Percentiles rank a stretch among this genome's conserved stretches.
Conservation (phyloP, 495 filamentous ascomycete genomes). For the Penicillium diatomitis region DNA sequence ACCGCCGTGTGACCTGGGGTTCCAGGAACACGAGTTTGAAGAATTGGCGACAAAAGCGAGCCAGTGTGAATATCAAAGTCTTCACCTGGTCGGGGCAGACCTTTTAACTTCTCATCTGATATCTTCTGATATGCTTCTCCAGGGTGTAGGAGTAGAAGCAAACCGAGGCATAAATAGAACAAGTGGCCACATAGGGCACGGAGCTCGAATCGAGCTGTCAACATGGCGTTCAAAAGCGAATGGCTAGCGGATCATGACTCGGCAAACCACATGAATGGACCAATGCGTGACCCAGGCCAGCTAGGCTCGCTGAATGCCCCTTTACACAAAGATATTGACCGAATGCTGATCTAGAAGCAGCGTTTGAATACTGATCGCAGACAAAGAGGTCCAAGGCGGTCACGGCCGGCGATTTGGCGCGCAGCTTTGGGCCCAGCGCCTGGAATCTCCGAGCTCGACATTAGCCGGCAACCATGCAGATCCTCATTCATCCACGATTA, state of each 20-base stretch:
- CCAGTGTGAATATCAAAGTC: constrained; percentile 78
- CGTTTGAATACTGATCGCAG: neutral
- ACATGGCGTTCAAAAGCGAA: constrained; percentile 17
- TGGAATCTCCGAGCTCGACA: constrained; percentile 4
- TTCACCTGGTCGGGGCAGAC: constrained; percentile 55
- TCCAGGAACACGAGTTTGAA: constrained; percentile 83
- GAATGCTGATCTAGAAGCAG: too few relatives aligned
- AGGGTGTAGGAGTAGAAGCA: constrained; percentile 20
- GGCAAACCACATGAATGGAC: neutral
- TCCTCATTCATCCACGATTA: constrained; percentile 29
- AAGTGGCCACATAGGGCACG: constrained; percentile 16
- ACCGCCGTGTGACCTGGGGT: constrained; percentile 66
- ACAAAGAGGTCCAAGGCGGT: constrained; percentile 16
- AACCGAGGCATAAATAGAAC: constrained; percentile 20
- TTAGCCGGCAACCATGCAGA: constrained; percentile 16
- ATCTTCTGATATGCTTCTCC: constrained; percentile 58
- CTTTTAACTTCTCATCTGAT: constrained; percentile 59
- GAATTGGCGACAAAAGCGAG: constrained; percentile 73
- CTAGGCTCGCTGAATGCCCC: neutral
- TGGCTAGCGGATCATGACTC: constrained; percentile 11
- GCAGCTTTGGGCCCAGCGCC: constrained; percentile 2
- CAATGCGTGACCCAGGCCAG: constrained; percentile 3
- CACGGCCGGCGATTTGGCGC: neutral
- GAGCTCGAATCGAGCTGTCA: constrained; percentile 18
- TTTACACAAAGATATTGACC: too few relatives aligned